Evolutionary conservation across 176 grass and related monocot species (phyloP).

Genomic region (Avena eriantha): DNA sequence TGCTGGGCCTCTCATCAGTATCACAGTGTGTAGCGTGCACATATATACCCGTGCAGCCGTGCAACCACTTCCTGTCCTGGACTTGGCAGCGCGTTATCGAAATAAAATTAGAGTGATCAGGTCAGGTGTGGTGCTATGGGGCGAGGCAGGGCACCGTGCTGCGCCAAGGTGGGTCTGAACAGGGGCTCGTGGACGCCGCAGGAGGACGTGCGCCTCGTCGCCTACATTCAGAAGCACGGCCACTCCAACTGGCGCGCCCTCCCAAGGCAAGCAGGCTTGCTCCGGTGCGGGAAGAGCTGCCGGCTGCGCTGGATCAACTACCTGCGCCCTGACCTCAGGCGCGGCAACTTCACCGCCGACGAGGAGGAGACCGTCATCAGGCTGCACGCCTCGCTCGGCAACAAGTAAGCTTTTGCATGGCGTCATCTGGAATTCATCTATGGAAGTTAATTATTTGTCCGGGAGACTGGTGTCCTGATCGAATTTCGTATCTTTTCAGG

Average conservation of each 20-base stretch:
- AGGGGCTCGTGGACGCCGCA: slow-evolving; percentile 88
- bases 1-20: slow-evolving; percentile 35
- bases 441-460: background rate
- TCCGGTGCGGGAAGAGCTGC: slow-evolving; percentile 95
- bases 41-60: background rate
- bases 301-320: slow-evolving; percentile 95
- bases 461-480: background rate
- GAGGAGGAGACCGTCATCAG: slow-evolving; percentile 86
- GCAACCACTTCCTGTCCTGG: too few relatives aligned
- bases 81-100: background rate
- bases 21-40: background rate
- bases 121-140: slow-evolving; percentile 49
- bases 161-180: slow-evolving; percentile 87
- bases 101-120: background rate
- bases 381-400: slow-evolving; percentile 75
- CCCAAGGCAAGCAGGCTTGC: slow-evolving; percentile 83
- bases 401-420: slow-evolving; percentile 62
- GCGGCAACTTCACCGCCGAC: slow-evolving; percentile 76
- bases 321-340: slow-evolving; percentile 91
- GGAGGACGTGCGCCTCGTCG: slow-evolving; percentile 81
- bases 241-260: slow-evolving; percentile 90
- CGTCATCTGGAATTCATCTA: background rate
- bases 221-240: slow-evolving; percentile 82
- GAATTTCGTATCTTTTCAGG: slow-evolving; percentile 27
- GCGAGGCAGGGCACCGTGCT: slow-evolving; percentile 80